Base-by-base conservation (phyloP, 2,329 filamentous ascomycete genomes). In the Beauveria pseudobassiana region DNA sequence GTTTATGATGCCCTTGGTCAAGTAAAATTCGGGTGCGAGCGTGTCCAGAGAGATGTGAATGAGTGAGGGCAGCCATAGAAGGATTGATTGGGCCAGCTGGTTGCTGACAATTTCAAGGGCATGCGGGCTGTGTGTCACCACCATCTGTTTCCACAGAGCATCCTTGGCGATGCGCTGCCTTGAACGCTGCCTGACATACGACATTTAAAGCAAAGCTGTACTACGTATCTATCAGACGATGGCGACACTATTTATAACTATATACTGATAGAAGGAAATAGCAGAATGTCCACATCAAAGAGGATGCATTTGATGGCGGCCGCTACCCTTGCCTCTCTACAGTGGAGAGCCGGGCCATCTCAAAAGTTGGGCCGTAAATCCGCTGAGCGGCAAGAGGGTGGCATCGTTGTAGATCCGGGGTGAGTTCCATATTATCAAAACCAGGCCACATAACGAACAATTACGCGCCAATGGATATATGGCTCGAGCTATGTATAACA, bases 21-120 rank as follows among this genome's bases (percentile, higher is more conserved):
- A 71, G 0, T 81, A 79, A 65, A 82, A 84, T 9, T 66, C 51
- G 0, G 82, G 82, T n/a, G 75, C 71, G 12, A 78, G 12, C 10
- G 63, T 46, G 64, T 81, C 78, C 16, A 84, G 73, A 0, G 67
- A 69, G 26, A 79, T 69, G 65, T 79, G 82, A 55, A 75, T 30
- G 10, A 69, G 65, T 5, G 74, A 77, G 0, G 77, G 77, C 40
- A 78, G 56, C 78, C 78, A 81, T 72, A 78, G 80, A 69, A 75
- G 76, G 63, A 80, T 1, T 20, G 77, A 1, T 54, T 81, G 78
- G 30, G 79, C 63, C 45, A 71, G 18, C 4, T 76, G 62, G 5
- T 73, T 73, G 40, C 78, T 78, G 20, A 70, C 68, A 43, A 80
- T 67, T 58, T 81, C 76, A 62, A 80, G 72, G 55, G 64, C 59